Evolutionary conservation across 176 grass and related monocot species (phyloP), one percentile per base, ranked within the genome.

Genomic region (Phoenix roebelenii): DNA sequence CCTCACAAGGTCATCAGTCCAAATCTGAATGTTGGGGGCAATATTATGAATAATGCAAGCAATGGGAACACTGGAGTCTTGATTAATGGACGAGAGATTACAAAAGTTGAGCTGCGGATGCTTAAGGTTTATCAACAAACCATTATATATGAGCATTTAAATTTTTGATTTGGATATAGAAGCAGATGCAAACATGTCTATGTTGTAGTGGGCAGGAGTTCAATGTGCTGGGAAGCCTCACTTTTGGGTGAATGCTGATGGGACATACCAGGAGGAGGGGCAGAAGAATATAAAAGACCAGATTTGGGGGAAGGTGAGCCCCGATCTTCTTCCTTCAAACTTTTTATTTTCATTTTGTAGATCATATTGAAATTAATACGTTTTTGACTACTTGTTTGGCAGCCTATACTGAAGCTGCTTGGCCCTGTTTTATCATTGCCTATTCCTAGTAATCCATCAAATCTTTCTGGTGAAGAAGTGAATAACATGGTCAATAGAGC

Each of bases 141-240:
- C 17, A 35, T 35, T 60, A 22, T 52, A 39, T 12, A 39, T 25
- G 49, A 32, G 23, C 56, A 23, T 49, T 17, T 50, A 29, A 7
- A 15, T 28, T 20, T 48, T 71, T 50, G 48, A 19, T 16, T 78
- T 66, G 57, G 70, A n/a, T 16, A 81, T 66, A 61, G 70, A 28
- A 55, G 18, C 49, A 67, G 25, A 65, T 71, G 49, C 58, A 24
- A 55, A 16, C 76, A 12, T 59, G 24, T 50, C 65, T 78, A 64
- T 1, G 60, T 76, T 89, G 59, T 64, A 98, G 94, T 85, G 86
- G 76, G 88, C 88, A 48, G 94, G 94, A 67, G 94, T 98, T 63
- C 88, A 98, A 23, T 98, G 94, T 81, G 94, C 94, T 79, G 94
- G 94, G 54, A 88, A 81, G 67, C 94, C 88, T 89, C 94, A 98